Base-by-base conservation (phyloP, 805 yeast species). In the Martiniozyma abietophila region DNA sequence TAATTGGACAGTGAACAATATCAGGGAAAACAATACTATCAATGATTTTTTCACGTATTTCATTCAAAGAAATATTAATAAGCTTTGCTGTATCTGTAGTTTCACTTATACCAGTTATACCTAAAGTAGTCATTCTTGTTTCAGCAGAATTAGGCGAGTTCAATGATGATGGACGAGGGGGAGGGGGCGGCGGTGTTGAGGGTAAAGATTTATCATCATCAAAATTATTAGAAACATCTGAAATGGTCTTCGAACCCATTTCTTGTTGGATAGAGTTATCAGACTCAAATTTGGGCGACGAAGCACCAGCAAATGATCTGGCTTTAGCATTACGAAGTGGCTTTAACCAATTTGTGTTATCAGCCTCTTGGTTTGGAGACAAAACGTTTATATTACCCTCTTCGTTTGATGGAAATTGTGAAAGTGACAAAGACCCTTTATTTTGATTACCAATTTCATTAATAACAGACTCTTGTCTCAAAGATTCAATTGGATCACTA, bases 401-500 rank as follows among this genome's bases (percentile, higher is more conserved):
- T 6, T 19, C 16, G 6, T 17, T 29, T 22, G 29, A 5, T 16
- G 32, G 35, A 18, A 31, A 31, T 12, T 36, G 24, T 12, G 31
- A 19, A 8, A 21, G n/a, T 18, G 19, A 20, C 31, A 22, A n/a
- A 20, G 17, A 12, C 22, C 28, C 2, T 22, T 18, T n/a, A 18
- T 24, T 10, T 18, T 28, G 18, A 8, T 22, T 30, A 4, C 35
- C n/a, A 6, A 41, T 3, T 15, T 37, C 24, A 15, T 22, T 30
- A 5, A 24, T 28, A 5, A 25, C 25, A 18, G 20, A 12, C 11
- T 22, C 18, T 11, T 23, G 25, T 16, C 32, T 37, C 3, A 53
- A 34, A 26, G 45, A 49, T 23, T 43, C 42, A 17, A 54, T 33
- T 20, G 59, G 61, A 41, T 56, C 61, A 4, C 38, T 31, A 4